Evolutionary conservation across 1,284 basidiomycete genomes (phyloP), one percentile per base, ranked within the genome.

Genomic region (Pseudozyma hubeiensis): DNA sequence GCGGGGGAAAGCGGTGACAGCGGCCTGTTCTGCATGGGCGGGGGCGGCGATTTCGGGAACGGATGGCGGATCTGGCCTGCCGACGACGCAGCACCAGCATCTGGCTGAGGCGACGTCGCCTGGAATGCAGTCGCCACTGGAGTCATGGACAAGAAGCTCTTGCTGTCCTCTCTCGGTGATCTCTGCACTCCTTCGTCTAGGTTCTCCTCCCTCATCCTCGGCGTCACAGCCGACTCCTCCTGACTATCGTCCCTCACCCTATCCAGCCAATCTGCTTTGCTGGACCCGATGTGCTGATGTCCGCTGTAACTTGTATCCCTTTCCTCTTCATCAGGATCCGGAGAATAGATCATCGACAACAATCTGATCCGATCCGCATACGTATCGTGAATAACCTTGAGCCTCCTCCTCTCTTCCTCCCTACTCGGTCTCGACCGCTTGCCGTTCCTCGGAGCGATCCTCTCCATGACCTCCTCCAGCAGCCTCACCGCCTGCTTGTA

Each of bases 341-440:
- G 75, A 5, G 68, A 65, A 34, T 74, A 73, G 69, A 84, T 84
- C 55, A 79, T 66, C 7, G 79, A 77, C 43, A 86, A 75, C 66
- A 85, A 72, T 9, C 76, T 66, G 37, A 86, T 84, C 5, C 85
- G 81, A 53, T 86, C 85, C 24, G 81, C 81, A 63, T 86, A 86
- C 1, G 85, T 86, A 53, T 86, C 85, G 74, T 85, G 85, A 44
- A 86, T 86, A 19, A 85, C 84, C 34, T 66, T 57, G 11, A 86
- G 59, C 40, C 85, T 41, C 19, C 83, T 52, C 14, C 84, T 77
- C 64, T 86, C 85, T 49, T 86, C 85, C 75, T 79, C 83, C 51
- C 74, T 70, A 66, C 51, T 81, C 52, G 58, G 75, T 41, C 72
- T 74, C 14, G 75, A 65, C 31, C 78, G 75, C 44, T 76, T 76